A percentile compares a stretch with the other conserved stretches of the same genome.
These are phyloP conservation scores for Tritrichomonas foetus DNA, from an alignment of 208 protist genomes.

Conservation along the genomic window DNA sequence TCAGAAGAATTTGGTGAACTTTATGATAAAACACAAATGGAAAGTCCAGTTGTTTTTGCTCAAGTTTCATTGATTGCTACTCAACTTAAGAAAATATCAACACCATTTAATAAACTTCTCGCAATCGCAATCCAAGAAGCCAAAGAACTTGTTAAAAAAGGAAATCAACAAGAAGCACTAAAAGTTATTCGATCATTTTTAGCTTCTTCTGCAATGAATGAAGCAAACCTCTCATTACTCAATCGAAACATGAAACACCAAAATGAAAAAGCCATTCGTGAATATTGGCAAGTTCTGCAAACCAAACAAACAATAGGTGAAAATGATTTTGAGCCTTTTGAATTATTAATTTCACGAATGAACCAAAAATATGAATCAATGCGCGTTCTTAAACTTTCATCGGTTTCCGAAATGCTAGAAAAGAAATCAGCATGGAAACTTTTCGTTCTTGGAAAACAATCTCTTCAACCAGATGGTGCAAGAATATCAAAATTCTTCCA, in stretches of 20 bases:
- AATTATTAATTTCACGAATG: not conserved
- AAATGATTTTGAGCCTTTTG: not conserved
- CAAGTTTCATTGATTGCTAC: slow-evolving; percentile 29
- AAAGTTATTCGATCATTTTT: too few species aligned
- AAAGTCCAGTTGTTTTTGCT: not conserved
- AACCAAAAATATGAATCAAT: not conserved
- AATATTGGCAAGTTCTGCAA: not conserved
- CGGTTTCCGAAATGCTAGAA: not conserved
- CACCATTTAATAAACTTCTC: not conserved
- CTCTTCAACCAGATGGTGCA: not conserved
- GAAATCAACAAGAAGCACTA: not conserved
- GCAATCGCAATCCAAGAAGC: not conserved
- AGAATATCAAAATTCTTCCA: slow-evolving; percentile 29
- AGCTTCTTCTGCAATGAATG: too few species aligned
- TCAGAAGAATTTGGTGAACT: not conserved
- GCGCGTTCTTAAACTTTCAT: not conserved
- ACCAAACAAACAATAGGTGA: not conserved
- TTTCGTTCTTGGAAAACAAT: not conserved
- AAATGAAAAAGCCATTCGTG: not conserved
- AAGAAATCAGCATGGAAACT: not conserved
- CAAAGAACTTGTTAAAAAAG: not conserved
- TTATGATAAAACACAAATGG: slow-evolving; percentile 14
- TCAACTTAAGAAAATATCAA: not conserved
- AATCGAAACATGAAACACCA: too few species aligned
- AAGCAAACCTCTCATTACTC: too few species aligned